A percentile compares a stretch with the other conserved stretches of the same genome.
These are phyloP conservation scores for Centaurea solstitialis DNA, from an alignment of 129 eudicot species.

Conservation along the genomic window DNA sequence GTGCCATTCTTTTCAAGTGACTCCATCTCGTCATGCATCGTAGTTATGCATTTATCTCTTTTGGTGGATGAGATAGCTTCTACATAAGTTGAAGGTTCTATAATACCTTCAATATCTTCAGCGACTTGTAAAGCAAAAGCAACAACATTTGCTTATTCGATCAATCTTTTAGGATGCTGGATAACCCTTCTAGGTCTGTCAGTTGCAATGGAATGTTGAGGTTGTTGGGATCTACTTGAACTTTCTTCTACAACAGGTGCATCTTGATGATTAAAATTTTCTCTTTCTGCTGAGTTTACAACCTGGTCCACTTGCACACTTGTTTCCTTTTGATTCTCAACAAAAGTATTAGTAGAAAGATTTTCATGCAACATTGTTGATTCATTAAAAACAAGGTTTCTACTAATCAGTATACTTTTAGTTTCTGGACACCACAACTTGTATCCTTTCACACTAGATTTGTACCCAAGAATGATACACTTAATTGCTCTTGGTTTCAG, in stretches of 20 bases:
- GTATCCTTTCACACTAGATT: slow-evolving; percentile 20
- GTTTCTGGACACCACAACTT: slow-evolving; percentile 17
- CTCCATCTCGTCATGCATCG: neutral
- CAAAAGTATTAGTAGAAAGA: neutral
- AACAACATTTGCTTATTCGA: neutral
- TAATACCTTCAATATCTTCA: neutral
- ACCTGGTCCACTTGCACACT: slow-evolving; percentile 12
- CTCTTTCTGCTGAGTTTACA: neutral
- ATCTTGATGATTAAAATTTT: neutral
- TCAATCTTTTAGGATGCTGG: neutral
- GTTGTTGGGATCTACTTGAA: neutral
- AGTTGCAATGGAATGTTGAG: neutral
- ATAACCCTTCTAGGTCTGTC: neutral
- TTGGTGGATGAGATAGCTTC: neutral
- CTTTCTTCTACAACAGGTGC: neutral
- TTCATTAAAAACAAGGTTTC: slow-evolving; percentile 4
- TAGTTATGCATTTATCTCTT: neutral
- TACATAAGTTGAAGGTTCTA: neutral
- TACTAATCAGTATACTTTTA: neutral
- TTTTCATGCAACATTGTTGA: neutral
- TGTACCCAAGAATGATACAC: slow-evolving; percentile 24
- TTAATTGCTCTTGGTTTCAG: slow-evolving; percentile 22
- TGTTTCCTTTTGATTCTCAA: neutral
- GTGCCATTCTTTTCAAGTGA: too few relatives aligned
- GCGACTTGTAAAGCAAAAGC: slow-evolving; percentile 1